These are phyloP conservation scores for Colletotrichum gigasporum DNA, from an alignment of 2,329 filamentous ascomycete species.

Conservation along the genomic window DNA sequence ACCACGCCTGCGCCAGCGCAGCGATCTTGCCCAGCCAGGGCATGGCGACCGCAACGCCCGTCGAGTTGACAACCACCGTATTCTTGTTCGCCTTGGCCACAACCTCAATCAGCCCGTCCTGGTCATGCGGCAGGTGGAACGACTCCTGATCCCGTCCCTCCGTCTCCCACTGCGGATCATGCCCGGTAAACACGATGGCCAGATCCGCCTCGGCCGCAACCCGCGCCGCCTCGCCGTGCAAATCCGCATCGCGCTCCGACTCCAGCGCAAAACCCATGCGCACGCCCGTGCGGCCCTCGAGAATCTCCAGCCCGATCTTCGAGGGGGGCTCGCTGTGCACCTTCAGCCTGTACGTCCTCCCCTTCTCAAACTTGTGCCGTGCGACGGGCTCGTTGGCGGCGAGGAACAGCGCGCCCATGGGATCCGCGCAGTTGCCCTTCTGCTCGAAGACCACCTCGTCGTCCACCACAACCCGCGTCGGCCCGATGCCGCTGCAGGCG, in stretches of 20 bases:
- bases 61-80: slow-evolving; percentile 72
- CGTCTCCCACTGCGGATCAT: slow-evolving; percentile 59
- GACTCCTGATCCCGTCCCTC: slow-evolving; percentile 70
- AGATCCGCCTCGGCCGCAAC: slow-evolving; percentile 49
- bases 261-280: slow-evolving; percentile 43
- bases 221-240: slow-evolving; percentile 56
- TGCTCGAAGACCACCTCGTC: slow-evolving; percentile 43
- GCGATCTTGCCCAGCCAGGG: slow-evolving; percentile 65
- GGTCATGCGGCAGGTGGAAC: slow-evolving; percentile 57
- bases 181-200: slow-evolving; percentile 72
- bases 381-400: slow-evolving; percentile 42
- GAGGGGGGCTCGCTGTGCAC: slow-evolving; percentile 42
- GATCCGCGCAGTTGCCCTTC: slow-evolving; percentile 40
- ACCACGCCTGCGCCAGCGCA: slow-evolving; percentile 74
- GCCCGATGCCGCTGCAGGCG: slow-evolving; percentile 41
- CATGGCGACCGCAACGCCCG: slow-evolving; percentile 70
- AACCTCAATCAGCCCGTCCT: slow-evolving; percentile 71
- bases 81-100: slow-evolving; percentile 68
- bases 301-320: slow-evolving; percentile 41
- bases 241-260: slow-evolving; percentile 62
- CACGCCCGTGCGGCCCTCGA: slow-evolving; percentile 43
- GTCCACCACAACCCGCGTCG: slow-evolving; percentile 42
- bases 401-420: slow-evolving; percentile 46
- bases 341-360: slow-evolving; percentile 42
- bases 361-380: slow-evolving; percentile 37